These are phyloP conservation scores for Begonia masoniana DNA, from an alignment of 306 rosid species.

Conservation along the genomic window DNA sequence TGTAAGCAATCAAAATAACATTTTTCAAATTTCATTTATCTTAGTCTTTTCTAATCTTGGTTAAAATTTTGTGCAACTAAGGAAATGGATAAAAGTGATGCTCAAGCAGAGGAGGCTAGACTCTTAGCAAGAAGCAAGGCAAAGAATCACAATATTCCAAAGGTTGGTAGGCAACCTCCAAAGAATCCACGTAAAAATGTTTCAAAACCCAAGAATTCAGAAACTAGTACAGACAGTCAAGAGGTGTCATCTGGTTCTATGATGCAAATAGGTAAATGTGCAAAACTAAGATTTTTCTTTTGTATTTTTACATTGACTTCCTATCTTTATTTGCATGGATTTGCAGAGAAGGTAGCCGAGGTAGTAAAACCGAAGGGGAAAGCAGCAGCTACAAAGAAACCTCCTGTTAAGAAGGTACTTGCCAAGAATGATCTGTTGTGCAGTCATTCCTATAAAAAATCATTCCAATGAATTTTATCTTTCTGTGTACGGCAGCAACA, in stretches of 20 bases:
- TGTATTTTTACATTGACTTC: background rate
- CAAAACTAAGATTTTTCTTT: background rate
- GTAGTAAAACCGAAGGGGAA: slow-evolving; percentile 43
- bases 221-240: slow-evolving; percentile 26
- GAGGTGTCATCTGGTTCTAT: slow-evolving; percentile 24
- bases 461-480: background rate
- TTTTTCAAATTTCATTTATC: no score
- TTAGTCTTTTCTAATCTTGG: no score
- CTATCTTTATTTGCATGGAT: slow-evolving; percentile 1
- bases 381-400: slow-evolving; percentile 35
- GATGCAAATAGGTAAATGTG: slow-evolving; percentile 50
- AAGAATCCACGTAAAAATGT: slow-evolving; percentile 53
- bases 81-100: slow-evolving; percentile 62
- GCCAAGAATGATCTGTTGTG: no score
- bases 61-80: slow-evolving; percentile 11
- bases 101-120: slow-evolving; percentile 36
- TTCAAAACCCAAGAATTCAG: slow-evolving; percentile 44
- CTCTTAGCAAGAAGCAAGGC: slow-evolving; percentile 33
- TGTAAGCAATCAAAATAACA: slow-evolving; percentile 23
- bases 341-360: slow-evolving; percentile 29
- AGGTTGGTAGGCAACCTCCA: slow-evolving; percentile 29
- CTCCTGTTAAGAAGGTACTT: slow-evolving; percentile 33
- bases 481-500: slow-evolving; percentile 21
- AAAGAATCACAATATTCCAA: slow-evolving; percentile 17
- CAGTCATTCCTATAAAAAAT: background rate